Base-by-base conservation (phyloP, 352 stramenopile species). In the Halophytophthora batemanensis region DNA sequence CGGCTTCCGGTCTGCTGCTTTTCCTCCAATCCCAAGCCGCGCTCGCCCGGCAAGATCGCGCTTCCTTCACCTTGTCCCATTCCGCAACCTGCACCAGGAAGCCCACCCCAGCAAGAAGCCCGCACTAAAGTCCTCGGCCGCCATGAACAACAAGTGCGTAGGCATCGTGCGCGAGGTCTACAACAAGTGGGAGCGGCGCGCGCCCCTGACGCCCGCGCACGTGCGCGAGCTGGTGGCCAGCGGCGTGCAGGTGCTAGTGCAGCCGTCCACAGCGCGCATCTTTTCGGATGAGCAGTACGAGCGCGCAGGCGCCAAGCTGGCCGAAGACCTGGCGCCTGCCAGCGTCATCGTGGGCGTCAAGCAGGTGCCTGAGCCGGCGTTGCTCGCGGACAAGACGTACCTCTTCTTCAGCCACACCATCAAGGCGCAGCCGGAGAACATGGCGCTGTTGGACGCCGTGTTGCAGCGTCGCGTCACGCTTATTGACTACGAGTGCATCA, bases 401-500 rank as follows among this genome's bases (percentile, higher is more conserved):
- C 82, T 98, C 56, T 98, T 98, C 74, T 98, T 98, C 65, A 96
- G 82, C 54, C 96, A 98, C 77, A 96, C 90, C 47, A 98, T 98
- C 75, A 98, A 98, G 64, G 96, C 91, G 36, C 96, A 98, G 70
- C 77, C 82, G 3, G 87, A 98, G 63, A 98, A 98, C 71, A 98
- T 98, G 95, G 67, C 74, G 54, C 71, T 98, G 18, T 77, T 98
- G 41, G 86, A 98, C 60, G 75, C 87, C 18, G 86, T 98, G 50
- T 72, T 98, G 6, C 71, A 94, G 35, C 90, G 94, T 39, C 87
- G 91, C 22, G 91, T 98, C 54, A 90, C 90, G 44, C 76, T 98
- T 23, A 91, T 98, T 53, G 96, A 98, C 69, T 98, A 98, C 64
- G 96, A 98, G 63, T 97, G 89, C 56, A 98, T 98, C 66, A 95